A percentile compares a stretch with the other conserved stretches of the same genome.
These are phyloP conservation scores for Tricharina praecox DNA, from an alignment of 495 filamentous ascomycete genomes.

Conservation along the genomic window DNA sequence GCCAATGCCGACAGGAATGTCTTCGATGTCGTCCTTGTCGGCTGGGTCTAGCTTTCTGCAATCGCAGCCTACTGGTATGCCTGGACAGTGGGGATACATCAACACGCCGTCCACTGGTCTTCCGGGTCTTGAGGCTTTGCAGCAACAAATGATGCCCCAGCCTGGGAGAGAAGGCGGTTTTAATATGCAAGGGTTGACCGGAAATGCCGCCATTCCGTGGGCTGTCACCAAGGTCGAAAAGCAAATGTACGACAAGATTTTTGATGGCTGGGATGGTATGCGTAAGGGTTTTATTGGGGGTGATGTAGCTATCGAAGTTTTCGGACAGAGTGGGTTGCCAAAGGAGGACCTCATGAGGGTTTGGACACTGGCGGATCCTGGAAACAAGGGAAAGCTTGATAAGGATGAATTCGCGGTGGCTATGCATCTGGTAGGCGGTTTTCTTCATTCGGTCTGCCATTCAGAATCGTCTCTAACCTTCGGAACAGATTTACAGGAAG, in stretches of 20 bases:
- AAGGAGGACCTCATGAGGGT: conserved; percentile 77
- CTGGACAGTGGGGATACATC: conserved; percentile 94
- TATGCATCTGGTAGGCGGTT: conserved; percentile 56
- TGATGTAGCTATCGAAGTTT: conserved; percentile 89
- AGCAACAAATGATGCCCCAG: conserved; percentile 96
- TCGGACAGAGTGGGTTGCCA: conserved; percentile 86
- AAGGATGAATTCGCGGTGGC: conserved; percentile 97
- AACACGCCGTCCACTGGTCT: conserved; percentile 81
- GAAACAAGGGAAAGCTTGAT: conserved; percentile 83
- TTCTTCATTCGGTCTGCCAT: neutral
- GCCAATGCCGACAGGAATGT: conserved; percentile 77
- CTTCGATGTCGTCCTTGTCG: conserved; percentile 41
- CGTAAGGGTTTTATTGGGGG: conserved; percentile 85
- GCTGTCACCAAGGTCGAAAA: conserved; percentile 99
- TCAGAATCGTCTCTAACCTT: neutral
- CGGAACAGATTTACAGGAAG: conserved; percentile 61
- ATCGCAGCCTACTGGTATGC: conserved; percentile 87
- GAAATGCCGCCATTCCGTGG: conserved; percentile 94
- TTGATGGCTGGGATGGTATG: conserved; percentile 93
- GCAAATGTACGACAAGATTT: conserved; percentile 86
- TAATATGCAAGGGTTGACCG: conserved; percentile 70
- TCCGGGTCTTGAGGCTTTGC: conserved; percentile 83
- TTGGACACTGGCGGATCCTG: conserved; percentile 88
- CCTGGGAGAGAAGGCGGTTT: conserved; percentile 83
- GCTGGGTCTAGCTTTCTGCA: conserved; percentile 44